Evolutionary conservation across 2,329 filamentous ascomycete species (phyloP).

Genomic region (Sporothrix humicola): DNA sequence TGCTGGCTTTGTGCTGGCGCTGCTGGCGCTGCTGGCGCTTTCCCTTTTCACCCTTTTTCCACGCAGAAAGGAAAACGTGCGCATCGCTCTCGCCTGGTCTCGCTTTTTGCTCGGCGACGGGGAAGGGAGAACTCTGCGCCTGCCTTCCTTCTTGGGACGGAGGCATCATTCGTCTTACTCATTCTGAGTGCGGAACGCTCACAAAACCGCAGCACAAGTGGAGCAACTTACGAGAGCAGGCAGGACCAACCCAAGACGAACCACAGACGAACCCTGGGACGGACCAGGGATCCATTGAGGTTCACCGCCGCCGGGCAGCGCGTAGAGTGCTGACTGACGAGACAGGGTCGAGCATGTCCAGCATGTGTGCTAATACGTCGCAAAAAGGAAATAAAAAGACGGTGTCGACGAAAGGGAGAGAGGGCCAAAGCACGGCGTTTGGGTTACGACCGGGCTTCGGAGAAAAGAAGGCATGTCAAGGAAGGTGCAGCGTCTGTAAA

Average conservation of each 20-base stretch:
- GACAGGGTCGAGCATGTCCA: no score
- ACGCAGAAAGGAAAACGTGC: slow-evolving; percentile 12
- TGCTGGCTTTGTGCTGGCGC: neutral
- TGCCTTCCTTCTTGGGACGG: neutral
- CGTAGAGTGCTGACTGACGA: slow-evolving; percentile 1
- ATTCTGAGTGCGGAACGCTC: slow-evolving; percentile 13
- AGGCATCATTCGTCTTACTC: slow-evolving; percentile 22
- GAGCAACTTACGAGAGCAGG: slow-evolving; percentile 1
- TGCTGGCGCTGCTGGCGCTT: neutral
- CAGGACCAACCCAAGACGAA: neutral
- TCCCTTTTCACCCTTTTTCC: no score
- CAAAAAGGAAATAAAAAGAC: neutral
- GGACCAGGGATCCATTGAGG: slow-evolving; percentile 11
- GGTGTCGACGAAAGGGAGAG: neutral
- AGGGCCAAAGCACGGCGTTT: slow-evolving; percentile 3
- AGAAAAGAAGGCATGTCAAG: slow-evolving; percentile 12
- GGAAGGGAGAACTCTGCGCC: neutral
- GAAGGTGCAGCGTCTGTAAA: no score
- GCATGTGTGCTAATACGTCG: neutral
- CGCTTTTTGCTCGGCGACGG: slow-evolving; percentile 24
- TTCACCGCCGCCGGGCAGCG: slow-evolving; percentile 19
- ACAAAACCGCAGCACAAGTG: slow-evolving; percentile 19
- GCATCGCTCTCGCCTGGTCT: slow-evolving; percentile 10
- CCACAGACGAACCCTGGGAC: neutral
- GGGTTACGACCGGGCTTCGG: slow-evolving; percentile 24